Evolutionary conservation across 176 grass and related monocot species (phyloP).

Genomic region (Chrysopogon serrulatus): DNA sequence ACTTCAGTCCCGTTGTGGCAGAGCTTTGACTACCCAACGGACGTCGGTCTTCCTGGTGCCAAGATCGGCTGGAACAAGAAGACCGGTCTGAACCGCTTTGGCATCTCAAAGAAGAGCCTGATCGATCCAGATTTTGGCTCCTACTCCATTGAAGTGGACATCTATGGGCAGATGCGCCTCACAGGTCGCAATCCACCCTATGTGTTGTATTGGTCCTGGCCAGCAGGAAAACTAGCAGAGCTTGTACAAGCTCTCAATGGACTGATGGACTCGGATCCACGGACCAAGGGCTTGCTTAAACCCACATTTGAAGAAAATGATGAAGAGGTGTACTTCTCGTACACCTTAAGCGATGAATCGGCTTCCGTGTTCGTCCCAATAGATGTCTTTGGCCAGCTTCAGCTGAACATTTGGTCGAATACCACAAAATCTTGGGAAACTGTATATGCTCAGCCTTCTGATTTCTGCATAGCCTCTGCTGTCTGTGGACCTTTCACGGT

Average conservation of each 20-base stretch:
- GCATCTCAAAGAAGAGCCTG: not conserved
- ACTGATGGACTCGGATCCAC: not conserved
- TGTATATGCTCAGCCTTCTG: not conserved
- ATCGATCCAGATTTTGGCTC: not conserved
- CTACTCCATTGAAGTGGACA: not conserved
- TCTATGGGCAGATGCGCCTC: not conserved
- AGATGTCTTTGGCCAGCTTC: not conserved
- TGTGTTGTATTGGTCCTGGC: not conserved
- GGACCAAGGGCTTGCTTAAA: not conserved
- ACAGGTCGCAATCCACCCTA: not conserved
- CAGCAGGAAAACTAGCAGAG: not conserved
- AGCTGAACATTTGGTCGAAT: not conserved
- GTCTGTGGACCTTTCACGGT: not conserved
- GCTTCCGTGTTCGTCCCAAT: not conserved
- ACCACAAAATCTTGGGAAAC: not conserved
- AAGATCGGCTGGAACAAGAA: not conserved
- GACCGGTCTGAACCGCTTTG: not conserved
- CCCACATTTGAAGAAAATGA: not conserved
- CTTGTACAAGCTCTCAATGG: not conserved
- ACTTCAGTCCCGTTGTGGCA: not conserved
- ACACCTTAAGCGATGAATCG: not conserved
- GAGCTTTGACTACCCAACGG: not conserved
- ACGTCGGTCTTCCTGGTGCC: not conserved
- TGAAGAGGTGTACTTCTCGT: not conserved
- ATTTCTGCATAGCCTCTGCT: not conserved